Base-by-base conservation (phyloP, 2,329 filamentous ascomycete genomes). In the Teratosphaeria zuluensis region DNA sequence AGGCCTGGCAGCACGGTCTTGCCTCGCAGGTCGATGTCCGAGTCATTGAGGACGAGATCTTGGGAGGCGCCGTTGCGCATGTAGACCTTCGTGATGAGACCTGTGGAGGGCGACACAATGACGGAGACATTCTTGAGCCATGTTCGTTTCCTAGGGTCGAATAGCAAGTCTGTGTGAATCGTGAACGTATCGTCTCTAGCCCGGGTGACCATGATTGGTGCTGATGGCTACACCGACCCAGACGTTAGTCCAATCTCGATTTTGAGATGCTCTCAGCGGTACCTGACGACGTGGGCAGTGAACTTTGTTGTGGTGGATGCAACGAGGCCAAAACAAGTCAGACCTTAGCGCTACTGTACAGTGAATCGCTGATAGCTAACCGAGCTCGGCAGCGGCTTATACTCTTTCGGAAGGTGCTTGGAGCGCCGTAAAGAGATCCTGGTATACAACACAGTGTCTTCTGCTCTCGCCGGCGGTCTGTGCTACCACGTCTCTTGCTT, bases 401-500 rank as follows among this genome's bases (percentile, higher is more conserved):
- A 8, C 42, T 5, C 42, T 21, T 48, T 48, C 16, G 2, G 42
- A 48, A 48, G 16, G 42, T 19, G 4, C n/a, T 48, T 4, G n/a
- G 42, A 19, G 42, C 16, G 9, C 35, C 35, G n/a, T 42, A 5
- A 11, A 42, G 12, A 42, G 16, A 42, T 16, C n/a, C 35, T 12
- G 35, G 12, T 16, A 16, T 5, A 14, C 12, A 42, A 42, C 35
- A 5, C 12, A 42, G 11, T 16, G n/a, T 42, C 12, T 42, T 3
- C 35, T 42, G n/a, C 19, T 21, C 4, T 48, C 33, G 6, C 5
- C 42, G 19, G 42, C 9, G 16, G 16, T 48, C 19, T 19, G 42
- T 3, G 19, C 54, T 61, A 88, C 86, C 86, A 89, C 6, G 86
- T 89, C 73, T 89, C 86, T 68, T 88, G 85, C 66, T 82, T 83